Evolutionary conservation across 2,329 filamentous ascomycete species (phyloP), one percentile per base, ranked within the genome.

Genomic region (Nothophoma quercina): DNA sequence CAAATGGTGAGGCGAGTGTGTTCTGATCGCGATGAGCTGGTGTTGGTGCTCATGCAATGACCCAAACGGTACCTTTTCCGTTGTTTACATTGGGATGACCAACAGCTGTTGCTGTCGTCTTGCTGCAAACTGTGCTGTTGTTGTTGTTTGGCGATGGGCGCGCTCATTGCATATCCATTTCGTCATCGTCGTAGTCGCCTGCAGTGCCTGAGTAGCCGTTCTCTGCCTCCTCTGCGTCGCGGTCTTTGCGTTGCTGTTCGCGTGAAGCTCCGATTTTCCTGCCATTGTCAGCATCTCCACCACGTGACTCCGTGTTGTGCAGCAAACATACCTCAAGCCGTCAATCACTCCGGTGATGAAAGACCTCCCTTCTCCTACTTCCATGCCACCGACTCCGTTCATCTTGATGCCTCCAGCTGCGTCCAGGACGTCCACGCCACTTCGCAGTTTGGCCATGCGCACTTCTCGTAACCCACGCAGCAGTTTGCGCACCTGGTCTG

Each of bases 321-420:
- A n/a, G n/a, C n/a, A n/a, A 22, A 32, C 50, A 39, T 74, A 83
- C 82, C 84, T 80, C 65, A 98, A 81, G 4, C 90, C 91, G 72
- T 98, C 93, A 59, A 98, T 88, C 2, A 97, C 91, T 1, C 90
- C 90, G 1, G 86, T 81, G 56, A 98, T 86, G 69, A 97, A 96
- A 0, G 86, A 88, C 65, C 93, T 83, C 48, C 87, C 90, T 78
- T 98, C 93, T 0, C 90, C 88, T 39, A 98, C 81, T 78, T 99
- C 95, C 88, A 98, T 92, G 2, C 90, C 90, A 2, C 95, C 95
- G 0, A 98, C 89, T 18, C 93, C 93, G 40, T 87, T 88, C 70
- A 89, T 79, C 50, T 89, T 84, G n/a, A 93, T 87, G 18, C 87
- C 86, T 3, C 85, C 86, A 7, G 83, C 88, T 16, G 83, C 84